phyloP scores from a whole-genome alignment of 2,329 filamentous ascomycete species.

The Diaporthe ilicicola region DNA sequence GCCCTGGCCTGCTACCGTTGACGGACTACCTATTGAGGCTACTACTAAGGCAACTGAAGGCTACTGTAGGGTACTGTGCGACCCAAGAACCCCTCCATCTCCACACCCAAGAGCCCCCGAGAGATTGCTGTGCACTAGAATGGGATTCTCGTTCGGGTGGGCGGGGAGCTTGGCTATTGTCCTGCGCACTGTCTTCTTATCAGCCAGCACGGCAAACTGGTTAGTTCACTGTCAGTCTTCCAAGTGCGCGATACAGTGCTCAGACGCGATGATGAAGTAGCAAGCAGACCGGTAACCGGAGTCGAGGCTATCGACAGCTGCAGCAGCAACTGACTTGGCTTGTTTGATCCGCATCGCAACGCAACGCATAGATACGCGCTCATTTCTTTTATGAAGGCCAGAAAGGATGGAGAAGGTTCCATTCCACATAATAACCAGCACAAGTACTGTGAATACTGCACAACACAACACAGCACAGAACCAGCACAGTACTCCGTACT shows the following conservation, averaged over 20 bases:
- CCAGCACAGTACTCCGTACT: no score
- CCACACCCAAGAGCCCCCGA: background rate
- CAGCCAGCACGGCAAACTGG: accelerated
- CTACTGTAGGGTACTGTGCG: background rate
- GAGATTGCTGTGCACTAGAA: conserved; percentile 6
- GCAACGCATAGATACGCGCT: background rate
- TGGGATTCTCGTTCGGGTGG: conserved; percentile 4
- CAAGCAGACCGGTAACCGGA: conserved; percentile 18
- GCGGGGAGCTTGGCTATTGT: background rate
- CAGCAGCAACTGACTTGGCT: background rate
- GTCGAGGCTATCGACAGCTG: background rate
- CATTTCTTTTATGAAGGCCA: background rate
- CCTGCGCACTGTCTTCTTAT: background rate
- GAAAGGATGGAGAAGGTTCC: background rate
- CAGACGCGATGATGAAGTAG: background rate
- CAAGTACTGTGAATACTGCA: background rate
- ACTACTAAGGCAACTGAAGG: background rate
- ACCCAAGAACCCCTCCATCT: background rate
- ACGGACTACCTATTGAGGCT: background rate
- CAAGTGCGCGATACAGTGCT: background rate
- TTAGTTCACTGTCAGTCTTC: background rate
- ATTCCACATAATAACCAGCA: background rate
- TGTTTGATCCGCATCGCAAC: background rate
- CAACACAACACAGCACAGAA: background rate
- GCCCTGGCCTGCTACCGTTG: background rate